Evolutionary conservation across 148 eudicot genomes (phyloP).

Genomic region (Nyssa sinensis): DNA sequence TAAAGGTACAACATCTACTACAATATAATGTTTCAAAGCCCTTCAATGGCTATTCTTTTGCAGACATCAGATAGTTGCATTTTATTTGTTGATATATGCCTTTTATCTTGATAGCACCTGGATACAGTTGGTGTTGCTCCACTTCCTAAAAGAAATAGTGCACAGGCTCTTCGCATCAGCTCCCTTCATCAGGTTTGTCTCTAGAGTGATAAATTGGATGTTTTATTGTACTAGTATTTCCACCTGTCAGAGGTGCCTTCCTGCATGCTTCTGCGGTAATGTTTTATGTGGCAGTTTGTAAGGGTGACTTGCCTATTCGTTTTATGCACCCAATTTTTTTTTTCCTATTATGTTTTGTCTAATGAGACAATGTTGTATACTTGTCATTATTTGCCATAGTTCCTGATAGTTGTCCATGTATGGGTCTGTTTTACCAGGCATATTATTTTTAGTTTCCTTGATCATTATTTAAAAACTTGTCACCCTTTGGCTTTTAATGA

Average conservation of each 20-base stretch:
- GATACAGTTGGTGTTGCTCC: conserved; percentile 72
- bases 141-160: conserved; percentile 78
- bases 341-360: neutral
- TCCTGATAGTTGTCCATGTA: neutral
- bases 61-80: neutral
- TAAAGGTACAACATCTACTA: conserved; percentile 50
- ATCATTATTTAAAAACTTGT: neutral
- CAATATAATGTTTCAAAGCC: neutral
- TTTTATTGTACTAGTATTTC: neutral
- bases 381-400: neutral
- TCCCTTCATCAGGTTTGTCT: conserved; percentile 87
- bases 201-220: neutral
- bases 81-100: neutral
- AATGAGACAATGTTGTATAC: neutral
- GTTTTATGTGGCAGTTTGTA: neutral
- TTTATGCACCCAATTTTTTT: neutral
- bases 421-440: neutral
- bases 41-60: neutral
- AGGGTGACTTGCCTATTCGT: neutral
- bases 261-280: neutral
- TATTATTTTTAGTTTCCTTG: neutral
- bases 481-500: neutral
- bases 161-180: conserved; percentile 83
- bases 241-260: neutral
- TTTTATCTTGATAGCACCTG: conserved; percentile 59